Conservation (phyloP, 2,329 filamentous ascomycete species). For the Zymoseptoria pseudotritici region DNA sequence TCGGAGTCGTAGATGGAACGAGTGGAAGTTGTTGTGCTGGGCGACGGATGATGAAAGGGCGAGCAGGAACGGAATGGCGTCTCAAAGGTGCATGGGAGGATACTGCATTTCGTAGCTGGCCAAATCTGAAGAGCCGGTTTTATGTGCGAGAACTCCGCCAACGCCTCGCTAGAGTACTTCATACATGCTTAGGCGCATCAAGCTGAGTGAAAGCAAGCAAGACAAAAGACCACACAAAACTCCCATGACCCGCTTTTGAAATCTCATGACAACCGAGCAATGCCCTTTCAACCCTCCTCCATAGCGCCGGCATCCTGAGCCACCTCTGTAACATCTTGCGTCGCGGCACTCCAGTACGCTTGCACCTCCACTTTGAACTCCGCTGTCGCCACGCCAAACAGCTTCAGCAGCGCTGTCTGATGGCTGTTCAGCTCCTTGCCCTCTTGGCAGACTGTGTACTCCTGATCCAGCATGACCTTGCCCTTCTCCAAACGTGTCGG, state of each 20-base stretch:
- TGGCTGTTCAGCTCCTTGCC: slow-evolving; percentile 80
- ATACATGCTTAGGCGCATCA: slow-evolving; percentile 17
- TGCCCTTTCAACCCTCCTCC: slow-evolving; percentile 22
- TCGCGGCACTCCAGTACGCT: slow-evolving; percentile 44
- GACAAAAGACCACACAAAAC: slow-evolving; percentile 5
- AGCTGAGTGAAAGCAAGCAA: slow-evolving; percentile 17
- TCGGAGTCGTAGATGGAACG: slow-evolving; percentile 61
- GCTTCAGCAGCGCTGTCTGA: slow-evolving; percentile 87
- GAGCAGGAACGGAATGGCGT: slow-evolving; percentile 12
- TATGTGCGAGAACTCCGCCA: slow-evolving; percentile 20
- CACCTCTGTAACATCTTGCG: slow-evolving; percentile 28
- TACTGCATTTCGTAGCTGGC: slow-evolving; percentile 17
- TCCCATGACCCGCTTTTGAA: neutral
- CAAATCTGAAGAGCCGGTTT: slow-evolving; percentile 3
- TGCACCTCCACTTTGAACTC: slow-evolving; percentile 79
- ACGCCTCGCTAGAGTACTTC: slow-evolving; percentile 26
- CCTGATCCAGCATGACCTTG: slow-evolving; percentile 67
- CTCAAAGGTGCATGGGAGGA: slow-evolving; percentile 9
- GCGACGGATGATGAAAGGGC: slow-evolving; percentile 10
- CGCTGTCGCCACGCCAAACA: slow-evolving; percentile 83
- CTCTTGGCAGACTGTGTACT: slow-evolving; percentile 73
- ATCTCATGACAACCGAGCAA: neutral
- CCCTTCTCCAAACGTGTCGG: slow-evolving; percentile 85
- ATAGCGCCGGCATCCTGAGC: slow-evolving; percentile 21
- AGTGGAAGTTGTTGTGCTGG: slow-evolving; percentile 8